Evolutionary conservation across 164 flowering plant genomes (phyloP), one percentile per base, ranked within the genome.

Genomic region (Paratinospora sagittata): DNA sequence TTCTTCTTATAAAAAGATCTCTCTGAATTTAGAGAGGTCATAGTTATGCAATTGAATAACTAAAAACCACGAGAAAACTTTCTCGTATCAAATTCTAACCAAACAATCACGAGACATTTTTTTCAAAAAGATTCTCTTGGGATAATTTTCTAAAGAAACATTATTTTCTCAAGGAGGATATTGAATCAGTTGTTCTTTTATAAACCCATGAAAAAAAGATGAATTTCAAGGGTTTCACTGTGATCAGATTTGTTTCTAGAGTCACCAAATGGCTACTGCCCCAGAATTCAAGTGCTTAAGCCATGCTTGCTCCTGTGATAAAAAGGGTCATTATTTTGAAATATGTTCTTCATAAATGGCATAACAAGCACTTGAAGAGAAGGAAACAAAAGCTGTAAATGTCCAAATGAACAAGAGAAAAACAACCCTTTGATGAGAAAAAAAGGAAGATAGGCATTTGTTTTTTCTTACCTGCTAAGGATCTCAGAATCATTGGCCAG

Each of bases 391-490:
- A 7, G 6, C 49, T 43, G 9, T 16, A 3, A 43, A 43, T 43
- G 49, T 16, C 49, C 49, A 43, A 19, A 52, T 52, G 4, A 17
- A 52, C n/a, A 14, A 49, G 57, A 49, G 16, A 4, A 52, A 52
- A 52, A 52, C 6, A 52, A 52, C 5, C 58, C 19, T 11, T 7
- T 39, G 1, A 39, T 39, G 30, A 65, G n/a, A 27, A 21, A 45
- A 36, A 65, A 12, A 60, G 23, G 9, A 52, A 2, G 2, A 45
- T 24, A 70, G 36, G 13, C 34, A 23, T 1, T 13, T n/a, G n/a
- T n/a, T n/a, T n/a, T n/a, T n/a, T n/a, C n/a, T n/a, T 82, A 91
- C 97, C 98, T 92, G 94, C 99, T 93, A 33, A 95, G 92, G 21
- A 85, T 86, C 82, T 86, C 90, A n/a, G 97, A 87, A 79, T 91